Evolutionary conservation across 139 green algal genomes (phyloP), one percentile per base, ranked within the genome.

Genomic region (Asterochloris erici): DNA sequence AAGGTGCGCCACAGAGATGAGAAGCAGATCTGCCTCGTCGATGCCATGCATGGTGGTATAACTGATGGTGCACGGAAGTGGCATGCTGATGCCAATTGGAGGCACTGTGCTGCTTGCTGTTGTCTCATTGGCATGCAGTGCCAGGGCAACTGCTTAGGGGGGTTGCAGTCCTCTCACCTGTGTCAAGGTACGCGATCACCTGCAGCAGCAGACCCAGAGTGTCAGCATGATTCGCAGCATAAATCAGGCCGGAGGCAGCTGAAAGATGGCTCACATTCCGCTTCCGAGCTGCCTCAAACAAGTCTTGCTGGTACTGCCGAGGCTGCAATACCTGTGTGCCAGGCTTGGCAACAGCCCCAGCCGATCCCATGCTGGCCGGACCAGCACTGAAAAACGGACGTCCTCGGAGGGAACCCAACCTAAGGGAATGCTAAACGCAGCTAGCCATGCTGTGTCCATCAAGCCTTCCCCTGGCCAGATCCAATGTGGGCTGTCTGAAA

Each of bases 111-210:
- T 24, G 10, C 10, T 24, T 71, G 66, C 19, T 21, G 66, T 71
- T 24, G 17, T 71, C 19, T 21, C 66, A 71, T 26, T 21, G 21
- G 19, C 17, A 71, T 71, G 17, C 66, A 71, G 66, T 2, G 19
- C 17, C 66, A 71, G 6, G 6, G 4, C 38, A 54, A 54, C 38
- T 54, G 38, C 38, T 6, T 54, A 54, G 38, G 38, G n/a, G 2
- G 38, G 38, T 54, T 54, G 38, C 38, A 54, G 38, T 54, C 23
- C 16, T 19, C 76, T 73, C 26, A 71, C 77, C 77, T 81, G 77
- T 81, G 23, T 73, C 77, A 13, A 81, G 63, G 28, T 81, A 81
- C 9, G 63, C 63, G 14, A 81, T 81, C 24, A 81, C 77, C 77
- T 81, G 77, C 77, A 74, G 16, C 13, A 19, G 27, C 54, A 80